These are phyloP conservation scores for Rhizoclosmatium globosum DNA, from an alignment of 192 early-diverging fungal species.

Conservation along the genomic window DNA sequence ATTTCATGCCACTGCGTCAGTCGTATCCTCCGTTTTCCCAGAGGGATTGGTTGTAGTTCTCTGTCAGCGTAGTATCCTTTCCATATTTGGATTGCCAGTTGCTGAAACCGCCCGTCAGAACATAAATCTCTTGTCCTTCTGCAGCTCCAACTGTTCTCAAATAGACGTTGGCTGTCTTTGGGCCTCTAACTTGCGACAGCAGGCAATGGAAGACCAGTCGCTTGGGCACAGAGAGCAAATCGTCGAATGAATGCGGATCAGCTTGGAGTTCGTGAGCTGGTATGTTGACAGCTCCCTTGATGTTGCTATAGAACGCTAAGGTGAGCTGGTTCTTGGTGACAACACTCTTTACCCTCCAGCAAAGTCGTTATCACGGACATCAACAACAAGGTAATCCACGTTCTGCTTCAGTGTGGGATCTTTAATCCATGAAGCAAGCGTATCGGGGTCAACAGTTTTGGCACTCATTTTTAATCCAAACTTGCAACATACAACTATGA, in stretches of 20 bases:
- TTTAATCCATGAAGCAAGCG: not conserved
- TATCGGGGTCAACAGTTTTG: not conserved
- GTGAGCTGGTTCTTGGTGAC: not conserved
- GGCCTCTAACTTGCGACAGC: slow-evolving; percentile 74
- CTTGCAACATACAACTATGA: no score
- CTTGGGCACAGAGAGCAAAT: slow-evolving; percentile 56
- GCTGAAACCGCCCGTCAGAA: slow-evolving; percentile 52
- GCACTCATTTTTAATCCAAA: no score
- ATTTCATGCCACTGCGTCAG: not conserved
- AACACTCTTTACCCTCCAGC: slow-evolving; percentile 23
- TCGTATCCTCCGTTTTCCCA: slow-evolving; percentile 42
- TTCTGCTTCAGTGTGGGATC: slow-evolving; percentile 22
- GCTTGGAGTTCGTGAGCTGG: slow-evolving; percentile 70
- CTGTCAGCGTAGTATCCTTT: slow-evolving; percentile 32
- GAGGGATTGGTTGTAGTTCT: slow-evolving; percentile 45
- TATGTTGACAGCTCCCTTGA: slow-evolving; percentile 78
- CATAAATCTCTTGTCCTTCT: slow-evolving; percentile 37
- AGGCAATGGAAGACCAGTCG: slow-evolving; percentile 87
- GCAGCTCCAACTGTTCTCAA: not conserved
- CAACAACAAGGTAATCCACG: slow-evolving; percentile 43
- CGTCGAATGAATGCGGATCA: slow-evolving; percentile 40
- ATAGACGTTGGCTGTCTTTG: slow-evolving; percentile 49
- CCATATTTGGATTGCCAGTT: slow-evolving; percentile 42
- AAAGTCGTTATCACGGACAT: slow-evolving; percentile 48
- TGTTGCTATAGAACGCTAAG: slow-evolving; percentile 76